These are phyloP conservation scores for Pseudogymnoascus sp. DNA, from an alignment of 2,329 filamentous ascomycete genomes.

Conservation along the genomic window DNA sequence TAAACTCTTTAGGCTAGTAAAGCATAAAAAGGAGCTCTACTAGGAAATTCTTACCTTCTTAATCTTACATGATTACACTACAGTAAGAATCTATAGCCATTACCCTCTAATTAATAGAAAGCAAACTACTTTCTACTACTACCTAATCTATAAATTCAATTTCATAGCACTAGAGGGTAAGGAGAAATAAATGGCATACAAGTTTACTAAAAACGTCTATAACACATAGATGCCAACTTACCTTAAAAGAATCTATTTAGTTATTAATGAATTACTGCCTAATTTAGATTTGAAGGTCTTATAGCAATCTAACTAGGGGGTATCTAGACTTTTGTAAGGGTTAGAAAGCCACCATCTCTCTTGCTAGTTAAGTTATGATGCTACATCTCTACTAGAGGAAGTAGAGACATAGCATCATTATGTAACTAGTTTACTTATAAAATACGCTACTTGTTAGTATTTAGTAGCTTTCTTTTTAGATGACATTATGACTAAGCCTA, in stretches of 20 bases:
- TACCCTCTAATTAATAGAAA: slow-evolving; percentile 22
- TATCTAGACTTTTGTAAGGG: slow-evolving; percentile 15
- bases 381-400: too few relatives aligned
- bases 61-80: slow-evolving; percentile 13
- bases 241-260: slow-evolving; percentile 21
- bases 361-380: slow-evolving; percentile 11
- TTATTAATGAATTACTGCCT: slow-evolving; percentile 24
- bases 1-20: too few relatives aligned
- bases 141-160: slow-evolving; percentile 23
- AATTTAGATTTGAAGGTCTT: slow-evolving; percentile 18
- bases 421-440: too few relatives aligned
- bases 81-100: slow-evolving; percentile 28
- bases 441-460: too few relatives aligned
- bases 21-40: slow-evolving; percentile 32
- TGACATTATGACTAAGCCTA: too few relatives aligned
- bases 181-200: background rate
- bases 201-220: too few relatives aligned
- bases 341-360: slow-evolving; percentile 15
- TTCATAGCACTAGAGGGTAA: slow-evolving; percentile 23
- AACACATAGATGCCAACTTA: too few relatives aligned
- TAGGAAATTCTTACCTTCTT: slow-evolving; percentile 38
- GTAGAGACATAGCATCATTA: too few relatives aligned
- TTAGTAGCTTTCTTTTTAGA: too few relatives aligned
- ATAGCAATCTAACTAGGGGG: slow-evolving; percentile 12
- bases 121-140: slow-evolving; percentile 22